Percentiles rank a stretch among this genome's conserved stretches.
These are phyloP conservation scores for Flaveria trinervia DNA, from an alignment of 129 eudicot species.

Conservation along the genomic window DNA sequence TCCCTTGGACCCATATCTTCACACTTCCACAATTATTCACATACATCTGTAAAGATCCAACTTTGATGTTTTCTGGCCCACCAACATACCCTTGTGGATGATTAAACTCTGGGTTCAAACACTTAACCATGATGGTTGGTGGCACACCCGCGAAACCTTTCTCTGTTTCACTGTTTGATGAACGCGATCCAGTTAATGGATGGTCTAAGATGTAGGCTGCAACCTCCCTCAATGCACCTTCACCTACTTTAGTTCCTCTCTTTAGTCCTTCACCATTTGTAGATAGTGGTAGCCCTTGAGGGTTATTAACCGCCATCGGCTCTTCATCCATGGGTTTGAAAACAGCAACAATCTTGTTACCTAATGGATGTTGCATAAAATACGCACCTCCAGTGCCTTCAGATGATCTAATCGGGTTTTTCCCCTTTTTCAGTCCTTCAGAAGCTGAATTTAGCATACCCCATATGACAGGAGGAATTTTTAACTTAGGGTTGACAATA, in stretches of 20 bases:
- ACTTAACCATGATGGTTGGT: conserved; percentile 59
- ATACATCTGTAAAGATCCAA: conserved; percentile 68
- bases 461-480: conserved; percentile 32
- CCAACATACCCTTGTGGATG: conserved; percentile 55
- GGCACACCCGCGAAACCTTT: conserved; percentile 64
- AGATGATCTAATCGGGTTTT: conserved; percentile 48
- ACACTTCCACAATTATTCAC: conserved; percentile 59
- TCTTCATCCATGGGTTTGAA: conserved; percentile 74
- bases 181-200: conserved; percentile 48
- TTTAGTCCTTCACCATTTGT: conserved; percentile 63
- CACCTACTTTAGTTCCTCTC: conserved; percentile 67
- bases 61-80: conserved; percentile 38
- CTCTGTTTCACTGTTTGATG: conserved; percentile 27
- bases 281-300: conserved; percentile 57
- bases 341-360: conserved; percentile 48
- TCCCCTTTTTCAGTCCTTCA: conserved; percentile 49
- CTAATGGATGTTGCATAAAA: conserved; percentile 56
- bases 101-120: conserved; percentile 55
- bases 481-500: conserved; percentile 43
- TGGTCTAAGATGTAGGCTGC: conserved; percentile 71
- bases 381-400: conserved; percentile 76
- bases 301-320: conserved; percentile 70
- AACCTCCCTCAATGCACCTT: conserved; percentile 74
- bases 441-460: conserved; percentile 43
- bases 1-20: conserved; percentile 69